A percentile compares a stretch with the other conserved stretches of the same genome.
These are phyloP conservation scores for Wickerhamiella galacta DNA, from an alignment of 805 yeast species.

Conservation along the genomic window DNA sequence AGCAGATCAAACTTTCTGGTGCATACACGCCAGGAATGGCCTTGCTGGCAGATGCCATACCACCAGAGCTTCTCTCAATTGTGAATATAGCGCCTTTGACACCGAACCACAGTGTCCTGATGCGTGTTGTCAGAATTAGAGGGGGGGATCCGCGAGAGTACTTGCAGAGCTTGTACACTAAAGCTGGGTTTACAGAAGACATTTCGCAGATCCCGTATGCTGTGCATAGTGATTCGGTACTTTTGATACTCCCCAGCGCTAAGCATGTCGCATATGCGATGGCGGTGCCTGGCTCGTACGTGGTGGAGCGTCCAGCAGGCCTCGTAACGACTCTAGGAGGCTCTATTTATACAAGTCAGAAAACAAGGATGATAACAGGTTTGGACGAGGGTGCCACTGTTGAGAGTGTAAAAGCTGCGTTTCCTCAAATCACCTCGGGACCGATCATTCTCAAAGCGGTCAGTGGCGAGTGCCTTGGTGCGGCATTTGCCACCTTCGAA, in stretches of 20 bases:
- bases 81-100: neutral
- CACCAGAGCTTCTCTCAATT: neutral
- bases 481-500: constrained; percentile 1
- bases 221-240: neutral
- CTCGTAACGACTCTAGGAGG: constrained; percentile 2
- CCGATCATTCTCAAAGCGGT: neutral
- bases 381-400: neutral
- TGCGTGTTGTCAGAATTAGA: neutral
- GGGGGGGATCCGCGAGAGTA: neutral
- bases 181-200: neutral
- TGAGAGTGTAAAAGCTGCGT: neutral
- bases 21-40: constrained; percentile 25
- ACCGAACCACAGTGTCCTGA: neutral
- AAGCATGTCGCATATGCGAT: constrained; percentile 5
- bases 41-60: neutral
- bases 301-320: constrained; percentile 5
- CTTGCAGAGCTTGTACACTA: neutral
- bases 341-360: neutral
- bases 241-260: constrained; percentile 2
- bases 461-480: neutral
- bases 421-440: neutral
- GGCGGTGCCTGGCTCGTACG: constrained; percentile 6
- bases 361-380: neutral
- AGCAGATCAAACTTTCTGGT: constrained; percentile 61
- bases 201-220: neutral